phyloP scores from a whole-genome alignment of 1,284 basidiomycete species.

The Leccinum angustisporum region DNA sequence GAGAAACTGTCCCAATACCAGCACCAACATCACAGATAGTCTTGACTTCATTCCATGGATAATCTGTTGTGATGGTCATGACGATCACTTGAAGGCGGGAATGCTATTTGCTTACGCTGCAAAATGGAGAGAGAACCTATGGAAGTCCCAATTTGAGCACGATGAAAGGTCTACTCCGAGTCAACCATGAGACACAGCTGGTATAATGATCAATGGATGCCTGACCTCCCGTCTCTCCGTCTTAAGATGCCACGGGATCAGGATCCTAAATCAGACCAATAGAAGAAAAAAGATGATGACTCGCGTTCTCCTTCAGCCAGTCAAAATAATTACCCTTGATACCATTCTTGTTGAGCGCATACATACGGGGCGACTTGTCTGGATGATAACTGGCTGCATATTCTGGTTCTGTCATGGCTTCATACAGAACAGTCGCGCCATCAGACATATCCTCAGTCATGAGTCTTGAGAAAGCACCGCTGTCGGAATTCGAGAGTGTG shows the following conservation, averaged over 20 bases:
- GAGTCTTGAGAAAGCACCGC: slow-evolving; percentile 9
- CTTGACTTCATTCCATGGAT: slow-evolving; percentile 45
- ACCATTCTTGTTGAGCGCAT: slow-evolving; percentile 22
- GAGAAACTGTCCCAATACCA: slow-evolving; percentile 44
- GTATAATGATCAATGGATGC: not conserved
- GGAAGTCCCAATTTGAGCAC: slow-evolving; percentile 25
- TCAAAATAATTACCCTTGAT: slow-evolving; percentile 26
- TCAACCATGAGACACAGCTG: not conserved
- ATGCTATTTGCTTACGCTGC: slow-evolving; percentile 18
- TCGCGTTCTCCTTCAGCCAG: slow-evolving; percentile 24
- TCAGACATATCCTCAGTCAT: slow-evolving; percentile 19
- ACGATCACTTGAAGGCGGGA: not conserved
- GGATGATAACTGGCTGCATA: slow-evolving; percentile 23
- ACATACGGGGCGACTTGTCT: slow-evolving; percentile 24
- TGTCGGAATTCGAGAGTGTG: slow-evolving; percentile 14
- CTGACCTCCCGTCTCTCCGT: slow-evolving; percentile 21
- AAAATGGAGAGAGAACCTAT: slow-evolving; percentile 26
- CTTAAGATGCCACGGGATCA: slow-evolving; percentile 11
- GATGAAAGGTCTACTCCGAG: slow-evolving; percentile 19
- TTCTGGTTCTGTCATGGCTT: slow-evolving; percentile 27
- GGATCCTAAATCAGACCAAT: not conserved
- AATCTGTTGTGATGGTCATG: slow-evolving; percentile 23
- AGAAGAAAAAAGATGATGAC: not conserved
- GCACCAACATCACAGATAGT: slow-evolving; percentile 51
- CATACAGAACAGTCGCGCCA: slow-evolving; percentile 21